Evolutionary conservation across 768 basidiomycete species (phyloP), one percentile per base, ranked within the genome.

Genomic region (Flagelloscypha sp.): DNA sequence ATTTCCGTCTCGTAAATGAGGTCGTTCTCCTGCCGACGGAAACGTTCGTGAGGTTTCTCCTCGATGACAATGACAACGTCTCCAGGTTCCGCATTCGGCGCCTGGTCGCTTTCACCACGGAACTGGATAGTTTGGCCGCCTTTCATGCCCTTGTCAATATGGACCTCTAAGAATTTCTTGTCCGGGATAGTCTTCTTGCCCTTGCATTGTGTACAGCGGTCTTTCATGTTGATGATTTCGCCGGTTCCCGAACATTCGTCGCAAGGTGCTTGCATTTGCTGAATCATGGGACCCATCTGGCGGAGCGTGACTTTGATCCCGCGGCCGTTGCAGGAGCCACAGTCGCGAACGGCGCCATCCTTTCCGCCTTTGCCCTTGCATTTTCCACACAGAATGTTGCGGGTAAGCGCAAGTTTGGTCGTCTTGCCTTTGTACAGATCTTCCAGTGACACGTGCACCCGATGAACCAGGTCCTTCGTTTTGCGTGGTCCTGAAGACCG

Each of bases 221-320:
- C 90, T 59, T 92, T 97, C 38, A 64, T 54, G 57, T 89, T 92
- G 68, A 99, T 95, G 48, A 92, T 70, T 61, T 99, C 94, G 46
- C 95, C 95, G n/a, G 79, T 74, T 11, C 88, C 95, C 33, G 70
- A 74, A 58, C 95, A 99, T 11, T 97, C 95, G 54, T 83, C 79
- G 66, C 95, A 99, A 29, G 79, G 72, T 36, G 89, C 86, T 57
- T 98, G 95, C 48, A 98, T 87, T 63, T 99, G 94, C 61, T 99
- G 95, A 49, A 99, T 88, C 95, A 99, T 99, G 4, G 95, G 95
- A 18, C 95, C 95, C 78, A 99, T 86, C 59, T 98, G 95, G 42
- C 95, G 85, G 42, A 98, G 65, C 34, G 84, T 88, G 53, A 97
- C 61, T 56, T 81, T 86, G 66, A 93, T 63, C 50, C 95, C 95